Base-by-base conservation (phyloP, 2,329 filamentous ascomycete species). In the Xylariaceae sp. region DNA sequence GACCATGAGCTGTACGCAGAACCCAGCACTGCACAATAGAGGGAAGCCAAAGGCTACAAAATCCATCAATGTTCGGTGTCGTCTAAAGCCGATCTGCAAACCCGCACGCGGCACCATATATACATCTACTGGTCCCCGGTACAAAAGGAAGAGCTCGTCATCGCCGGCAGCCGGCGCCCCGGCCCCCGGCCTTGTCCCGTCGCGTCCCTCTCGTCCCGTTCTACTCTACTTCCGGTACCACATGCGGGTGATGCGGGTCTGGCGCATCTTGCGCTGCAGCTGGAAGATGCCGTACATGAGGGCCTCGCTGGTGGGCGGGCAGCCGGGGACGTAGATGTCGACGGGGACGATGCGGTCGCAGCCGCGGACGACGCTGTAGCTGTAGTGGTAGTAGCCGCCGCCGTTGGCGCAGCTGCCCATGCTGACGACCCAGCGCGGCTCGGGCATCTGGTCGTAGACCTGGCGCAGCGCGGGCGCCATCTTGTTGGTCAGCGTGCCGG, bases 381-480 rank as follows among this genome's bases (percentile, higher is more conserved):
- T 83, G 65, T 90, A 89, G 63, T 90, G 84, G 59, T 90, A 89
- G 65, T 90, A 90, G 34, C 84, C 84, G 41, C 84, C 84, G 32
- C 84, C 84, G 60, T 89, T 89, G 40, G 84, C 84, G 59, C 84
- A 90, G 52, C 78, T 84, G 10, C 84, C 84, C 84, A 90, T 90
- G 49, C 78, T 84, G 52, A 77, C 60, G 49, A 90, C 86, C 86
- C 86, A 94, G 55, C 83, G 74, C 13, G 87, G 87, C 19, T 94
- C 87, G 19, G 87, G 86, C 87, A 94, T 94, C 69, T 94, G 88
- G 61, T 94, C 88, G 66, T 94, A 94, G 42, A 93, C 82, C 64
- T 92, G 85, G 60, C 88, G 74, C 55, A 94, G 67, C 21, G 88
- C 88, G 2, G 88, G 86, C 1, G 86, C 87, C 88, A 94, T 94